Base-by-base conservation (phyloP, 2,329 filamentous ascomycete genomes). In the Pseudopithomyces chartarum region DNA sequence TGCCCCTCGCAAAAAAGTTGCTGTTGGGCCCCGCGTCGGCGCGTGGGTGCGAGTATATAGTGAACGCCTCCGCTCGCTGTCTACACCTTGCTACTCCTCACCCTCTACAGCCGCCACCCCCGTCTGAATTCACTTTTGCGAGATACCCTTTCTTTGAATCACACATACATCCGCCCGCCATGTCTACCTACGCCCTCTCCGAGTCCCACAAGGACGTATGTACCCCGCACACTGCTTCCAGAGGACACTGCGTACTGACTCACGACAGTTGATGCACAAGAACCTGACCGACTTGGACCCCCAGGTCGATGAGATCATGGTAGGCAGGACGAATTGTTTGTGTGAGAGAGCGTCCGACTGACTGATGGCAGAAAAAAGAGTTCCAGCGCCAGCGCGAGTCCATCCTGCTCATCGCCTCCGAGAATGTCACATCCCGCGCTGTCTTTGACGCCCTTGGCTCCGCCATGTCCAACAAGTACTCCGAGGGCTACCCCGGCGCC, bases 351-450 rank as follows among this genome's bases (percentile, higher is more conserved):
- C 8, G 26, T 29, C 33, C 75, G 58, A 53, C 61, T 52, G 48
- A 62, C 36, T 17, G 54, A 55, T 46, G 64, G 58, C 67, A 95
- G 90, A 90, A 91, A 84, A 87, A 90, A 72, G 94, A 98, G 82
- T 90, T 97, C 74, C 88, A 97, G 86, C 92, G 95, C 76, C 95
- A 99, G 84, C 89, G 92, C 79, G 93, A 99, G 85, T 98, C 93
- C 71, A 96, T 99, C 80, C 91, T 98, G 49, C 58, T 70, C 40
- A 68, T 69, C 54, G 59, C 60, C 70, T 78, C 80, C 43, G 73
- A 78, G 61, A 76, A 78, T 68, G 75, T 75, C 62, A 73, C 69
- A 34, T 74, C 70, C 55, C 68, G 71, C 65, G 71, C 70, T 65
- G 68, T 76, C 62, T 75, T 72, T 60, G 75, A 76, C 70, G 71